Evolutionary conservation across 2,329 filamentous ascomycete genomes (phyloP).

Genomic region (Penicillium brevicompactum): DNA sequence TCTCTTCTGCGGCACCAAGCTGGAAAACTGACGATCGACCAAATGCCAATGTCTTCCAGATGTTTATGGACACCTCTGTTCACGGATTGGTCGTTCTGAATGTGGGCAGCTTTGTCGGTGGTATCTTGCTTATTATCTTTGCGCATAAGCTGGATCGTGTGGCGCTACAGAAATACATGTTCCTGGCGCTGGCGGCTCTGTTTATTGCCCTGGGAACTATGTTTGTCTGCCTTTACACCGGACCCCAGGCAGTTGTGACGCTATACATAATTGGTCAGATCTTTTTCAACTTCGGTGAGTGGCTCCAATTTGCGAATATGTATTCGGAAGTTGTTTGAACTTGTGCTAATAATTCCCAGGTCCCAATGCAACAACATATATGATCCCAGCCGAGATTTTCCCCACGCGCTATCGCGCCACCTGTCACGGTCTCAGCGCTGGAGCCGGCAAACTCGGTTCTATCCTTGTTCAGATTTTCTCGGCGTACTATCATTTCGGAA

Average conservation of each 20-base stretch:
- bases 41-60: conserved; percentile 46
- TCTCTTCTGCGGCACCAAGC: conserved; percentile 30
- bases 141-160: conserved; percentile 46
- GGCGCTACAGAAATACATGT: conserved; percentile 48
- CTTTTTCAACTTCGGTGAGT: conserved; percentile 52
- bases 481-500: conserved; percentile 43
- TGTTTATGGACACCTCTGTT: conserved; percentile 42
- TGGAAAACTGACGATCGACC: conserved; percentile 41
- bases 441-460: conserved; percentile 56
- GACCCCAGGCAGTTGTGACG: conserved; percentile 39
- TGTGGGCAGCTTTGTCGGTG: conserved; percentile 46
- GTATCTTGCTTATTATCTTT: conserved; percentile 42
- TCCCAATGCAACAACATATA: conserved; percentile 46
- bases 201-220: conserved; percentile 48
- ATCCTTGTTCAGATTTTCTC: conserved; percentile 46
- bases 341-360: conserved; percentile 23
- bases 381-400: conserved; percentile 59
- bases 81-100: conserved; percentile 45
- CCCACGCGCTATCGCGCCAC: conserved; percentile 58
- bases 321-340: neutral
- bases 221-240: conserved; percentile 43
- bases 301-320: neutral
- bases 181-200: conserved; percentile 44
- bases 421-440: conserved; percentile 58
- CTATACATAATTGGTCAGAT: conserved; percentile 50